phyloP scores from a whole-genome alignment of 768 basidiomycete genomes.

The Sistotremastrum suecicum region DNA sequence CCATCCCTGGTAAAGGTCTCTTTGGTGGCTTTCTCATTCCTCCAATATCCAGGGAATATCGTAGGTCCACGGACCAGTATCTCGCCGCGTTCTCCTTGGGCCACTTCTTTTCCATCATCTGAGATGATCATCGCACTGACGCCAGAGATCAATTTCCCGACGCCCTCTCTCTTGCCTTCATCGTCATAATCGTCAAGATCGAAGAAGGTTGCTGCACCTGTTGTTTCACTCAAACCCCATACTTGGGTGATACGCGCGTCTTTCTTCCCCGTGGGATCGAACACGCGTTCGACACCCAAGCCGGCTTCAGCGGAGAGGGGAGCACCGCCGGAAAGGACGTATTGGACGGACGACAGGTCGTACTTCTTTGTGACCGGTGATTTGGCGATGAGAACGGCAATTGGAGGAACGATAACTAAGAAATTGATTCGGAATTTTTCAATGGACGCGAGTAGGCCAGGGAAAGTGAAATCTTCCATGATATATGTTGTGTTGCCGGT shows the following conservation, averaged over 20 bases:
- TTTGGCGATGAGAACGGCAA: conserved; percentile 21
- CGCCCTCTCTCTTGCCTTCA: conserved; percentile 7
- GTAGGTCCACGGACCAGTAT: conserved; percentile 6
- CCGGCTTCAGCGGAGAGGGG: conserved; percentile 19
- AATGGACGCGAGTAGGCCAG: not conserved
- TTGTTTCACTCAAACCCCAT: conserved; percentile 21
- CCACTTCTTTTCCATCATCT: conserved; percentile 9
- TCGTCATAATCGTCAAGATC: conserved; percentile 5
- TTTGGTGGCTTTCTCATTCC: conserved; percentile 8
- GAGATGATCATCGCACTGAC: conserved; percentile 22
- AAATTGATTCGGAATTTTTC: not conserved
- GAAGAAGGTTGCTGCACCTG: conserved; percentile 17
- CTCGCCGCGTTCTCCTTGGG: conserved; percentile 3
- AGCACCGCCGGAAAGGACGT: conserved; percentile 22
- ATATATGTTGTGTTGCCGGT: not conserved
- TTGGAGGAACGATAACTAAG: conserved; percentile 18
- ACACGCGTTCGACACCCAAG: conserved; percentile 11
- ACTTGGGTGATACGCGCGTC: conserved; percentile 8
- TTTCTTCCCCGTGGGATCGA: conserved; percentile 3
- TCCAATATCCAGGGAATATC: conserved; percentile 9
- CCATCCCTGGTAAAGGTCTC: conserved; percentile 6
- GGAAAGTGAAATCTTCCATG: not conserved
- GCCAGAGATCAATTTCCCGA: conserved; percentile 22
- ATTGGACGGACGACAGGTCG: conserved; percentile 19
- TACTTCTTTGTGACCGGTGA: conserved; percentile 18